phyloP scores from a whole-genome alignment of 2,329 filamentous ascomycete species.

The Chaetothyriales sp. region DNA sequence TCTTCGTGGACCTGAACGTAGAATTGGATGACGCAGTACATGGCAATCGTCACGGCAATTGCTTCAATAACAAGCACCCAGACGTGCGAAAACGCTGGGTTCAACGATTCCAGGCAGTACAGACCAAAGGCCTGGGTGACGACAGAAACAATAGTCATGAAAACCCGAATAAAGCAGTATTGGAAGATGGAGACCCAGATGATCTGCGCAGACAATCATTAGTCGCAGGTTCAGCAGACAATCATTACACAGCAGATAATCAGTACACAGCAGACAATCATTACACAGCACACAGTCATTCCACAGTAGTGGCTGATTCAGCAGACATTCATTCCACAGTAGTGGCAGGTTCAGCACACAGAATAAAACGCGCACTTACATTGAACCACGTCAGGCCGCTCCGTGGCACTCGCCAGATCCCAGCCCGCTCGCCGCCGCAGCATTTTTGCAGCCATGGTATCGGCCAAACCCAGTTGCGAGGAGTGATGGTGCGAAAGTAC shows the following conservation, averaged over 20 bases:
- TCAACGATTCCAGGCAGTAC: conserved; percentile 69
- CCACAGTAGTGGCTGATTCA: no score
- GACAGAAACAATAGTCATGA: conserved; percentile 67
- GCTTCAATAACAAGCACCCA: conserved; percentile 65
- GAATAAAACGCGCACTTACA: conserved; percentile 24
- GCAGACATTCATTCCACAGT: no score
- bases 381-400: conserved; percentile 88
- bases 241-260: no score
- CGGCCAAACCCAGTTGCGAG: conserved; percentile 63
- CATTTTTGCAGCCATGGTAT: conserved; percentile 57
- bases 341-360: background rate
- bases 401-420: conserved; percentile 57
- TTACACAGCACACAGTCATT: no score
- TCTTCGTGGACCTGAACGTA: conserved; percentile 62
- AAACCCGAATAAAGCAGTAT: conserved; percentile 67
- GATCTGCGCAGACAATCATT: conserved; percentile 33
- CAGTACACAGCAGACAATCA: no score
- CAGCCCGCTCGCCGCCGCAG: conserved; percentile 53
- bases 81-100: conserved; percentile 66
- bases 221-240: background rate
- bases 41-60: conserved; percentile 62
- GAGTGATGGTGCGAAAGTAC: conserved; percentile 57
- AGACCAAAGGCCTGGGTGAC: conserved; percentile 52
- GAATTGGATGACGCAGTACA: conserved; percentile 82
- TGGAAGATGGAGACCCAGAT: conserved; percentile 74